Evolutionary conservation across 306 rosid genomes (phyloP).

Genomic region (Dalbergia cultrata): DNA sequence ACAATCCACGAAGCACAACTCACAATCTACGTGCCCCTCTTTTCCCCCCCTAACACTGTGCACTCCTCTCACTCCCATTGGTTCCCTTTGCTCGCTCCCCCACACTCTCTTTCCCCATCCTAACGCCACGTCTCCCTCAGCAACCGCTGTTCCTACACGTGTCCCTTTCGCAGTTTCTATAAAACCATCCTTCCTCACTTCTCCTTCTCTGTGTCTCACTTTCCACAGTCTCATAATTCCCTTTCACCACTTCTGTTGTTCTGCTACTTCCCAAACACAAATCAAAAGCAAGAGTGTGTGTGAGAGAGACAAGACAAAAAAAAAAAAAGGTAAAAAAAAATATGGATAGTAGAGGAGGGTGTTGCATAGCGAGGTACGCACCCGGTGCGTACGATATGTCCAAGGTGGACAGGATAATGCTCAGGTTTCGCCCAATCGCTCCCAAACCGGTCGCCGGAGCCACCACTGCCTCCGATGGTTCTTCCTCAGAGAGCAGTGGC

Average conservation of each 20-base stretch:
- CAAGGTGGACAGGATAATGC: slow-evolving; percentile 73
- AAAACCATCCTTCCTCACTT: neutral
- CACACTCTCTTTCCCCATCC: neutral
- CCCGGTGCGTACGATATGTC: slow-evolving; percentile 62
- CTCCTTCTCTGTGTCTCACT: neutral
- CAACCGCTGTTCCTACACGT: slow-evolving; percentile 63
- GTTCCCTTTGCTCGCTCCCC: neutral
- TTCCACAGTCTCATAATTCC: neutral
- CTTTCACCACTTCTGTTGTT: neutral
- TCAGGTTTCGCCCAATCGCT: slow-evolving; percentile 82
- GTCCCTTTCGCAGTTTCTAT: slow-evolving; percentile 52
- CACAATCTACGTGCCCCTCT: slow-evolving; percentile 55
- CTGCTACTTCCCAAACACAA: neutral
- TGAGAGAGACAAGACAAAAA: neutral
- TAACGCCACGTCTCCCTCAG: slow-evolving; percentile 54
- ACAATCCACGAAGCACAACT: slow-evolving; percentile 39
- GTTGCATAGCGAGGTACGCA: slow-evolving; percentile 71
- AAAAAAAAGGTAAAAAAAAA: neutral
- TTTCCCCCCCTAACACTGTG: slow-evolving; percentile 23
- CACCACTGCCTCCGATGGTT: slow-evolving; percentile 46
- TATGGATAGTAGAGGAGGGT: slow-evolving; percentile 85
- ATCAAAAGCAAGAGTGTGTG: neutral
- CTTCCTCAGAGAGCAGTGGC: slow-evolving; percentile 53
- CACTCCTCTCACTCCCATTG: slow-evolving; percentile 62
- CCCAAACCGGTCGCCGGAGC: slow-evolving; percentile 73